phyloP scores from a whole-genome alignment of 208 protist genomes.

The Acanthamoeba lenticulata region DNA sequence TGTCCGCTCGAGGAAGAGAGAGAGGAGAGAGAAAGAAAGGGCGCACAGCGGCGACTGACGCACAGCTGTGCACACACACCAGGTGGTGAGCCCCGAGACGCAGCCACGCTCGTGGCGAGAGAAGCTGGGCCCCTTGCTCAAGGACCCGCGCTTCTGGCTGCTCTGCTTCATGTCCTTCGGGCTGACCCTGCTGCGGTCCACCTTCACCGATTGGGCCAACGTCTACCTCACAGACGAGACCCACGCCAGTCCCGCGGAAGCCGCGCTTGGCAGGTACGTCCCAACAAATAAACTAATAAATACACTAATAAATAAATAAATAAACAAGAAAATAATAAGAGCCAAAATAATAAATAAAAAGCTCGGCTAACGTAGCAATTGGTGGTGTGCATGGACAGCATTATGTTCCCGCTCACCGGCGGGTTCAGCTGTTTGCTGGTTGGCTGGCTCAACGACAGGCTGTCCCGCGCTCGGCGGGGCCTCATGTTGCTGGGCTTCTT shows the following conservation, averaged over 20 bases:
- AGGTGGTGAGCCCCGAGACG: background rate
- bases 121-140: background rate
- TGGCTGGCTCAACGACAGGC: constrained; percentile 53
- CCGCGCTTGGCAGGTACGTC: background rate
- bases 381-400: background rate
- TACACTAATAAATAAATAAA: too few species aligned
- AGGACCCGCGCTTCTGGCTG: constrained; percentile 2
- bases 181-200: constrained; percentile 24
- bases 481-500: constrained; percentile 34
- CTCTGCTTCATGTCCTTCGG: constrained; percentile 63
- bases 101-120: background rate
- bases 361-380: too few species aligned
- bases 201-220: constrained; percentile 61
- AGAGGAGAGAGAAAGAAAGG: too few species aligned
- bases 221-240: constrained; percentile 54
- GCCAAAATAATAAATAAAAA: too few species aligned
- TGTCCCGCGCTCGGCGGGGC: background rate
- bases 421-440: constrained; percentile 54
- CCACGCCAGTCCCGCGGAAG: background rate
- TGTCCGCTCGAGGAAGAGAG: too few species aligned
- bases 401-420: constrained; percentile 51
- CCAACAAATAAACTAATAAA: too few species aligned
- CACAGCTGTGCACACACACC: too few species aligned
- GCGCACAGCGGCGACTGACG: too few species aligned
- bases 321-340: too few species aligned